phyloP scores from a whole-genome alignment of 768 basidiomycete genomes.

The Imleria badia region DNA sequence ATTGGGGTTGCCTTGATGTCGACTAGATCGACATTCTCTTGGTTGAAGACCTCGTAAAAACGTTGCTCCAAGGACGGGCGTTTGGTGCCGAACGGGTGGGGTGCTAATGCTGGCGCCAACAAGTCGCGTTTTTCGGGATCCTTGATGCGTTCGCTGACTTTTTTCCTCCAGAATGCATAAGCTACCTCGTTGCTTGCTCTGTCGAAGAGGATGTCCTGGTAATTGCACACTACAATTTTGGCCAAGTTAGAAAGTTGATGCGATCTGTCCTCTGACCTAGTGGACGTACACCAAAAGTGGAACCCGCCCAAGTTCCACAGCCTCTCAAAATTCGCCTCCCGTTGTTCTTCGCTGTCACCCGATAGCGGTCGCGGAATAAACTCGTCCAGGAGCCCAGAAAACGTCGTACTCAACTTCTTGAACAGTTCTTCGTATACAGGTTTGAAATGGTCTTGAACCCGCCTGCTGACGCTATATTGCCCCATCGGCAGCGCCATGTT shows the following conservation, averaged over 20 bases:
- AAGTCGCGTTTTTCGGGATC: conserved; percentile 10
- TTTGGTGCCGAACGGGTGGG: conserved; percentile 11
- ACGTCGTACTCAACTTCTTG: not conserved
- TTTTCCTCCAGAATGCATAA: conserved; percentile 16
- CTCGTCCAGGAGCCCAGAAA: not conserved
- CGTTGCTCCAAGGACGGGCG: conserved; percentile 6
- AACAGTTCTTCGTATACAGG: conserved; percentile 8
- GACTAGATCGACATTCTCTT: conserved; percentile 18
- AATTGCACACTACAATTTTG: conserved; percentile 1
- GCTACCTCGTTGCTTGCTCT: not conserved
- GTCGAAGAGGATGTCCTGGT: not conserved
- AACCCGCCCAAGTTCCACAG: conserved; percentile 12
- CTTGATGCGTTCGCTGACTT: conserved; percentile 13
- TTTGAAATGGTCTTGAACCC: conserved; percentile 12
- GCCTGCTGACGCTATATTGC: conserved; percentile 1
- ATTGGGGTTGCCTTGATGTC: conserved; percentile 7
- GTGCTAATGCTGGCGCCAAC: conserved; percentile 13
- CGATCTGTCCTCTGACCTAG: not conserved
- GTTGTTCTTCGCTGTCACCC: conserved; percentile 7
- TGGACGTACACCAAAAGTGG: conserved; percentile 1
- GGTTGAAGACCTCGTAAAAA: conserved; percentile 15
- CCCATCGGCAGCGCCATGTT: conserved; percentile 13
- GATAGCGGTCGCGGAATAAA: not conserved
- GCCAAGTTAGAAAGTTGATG: not conserved
- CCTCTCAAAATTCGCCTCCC: conserved; percentile 9